These are phyloP conservation scores for Fomitopsis pinicola DNA, from an alignment of 1,284 basidiomycete species.

Conservation along the genomic window DNA sequence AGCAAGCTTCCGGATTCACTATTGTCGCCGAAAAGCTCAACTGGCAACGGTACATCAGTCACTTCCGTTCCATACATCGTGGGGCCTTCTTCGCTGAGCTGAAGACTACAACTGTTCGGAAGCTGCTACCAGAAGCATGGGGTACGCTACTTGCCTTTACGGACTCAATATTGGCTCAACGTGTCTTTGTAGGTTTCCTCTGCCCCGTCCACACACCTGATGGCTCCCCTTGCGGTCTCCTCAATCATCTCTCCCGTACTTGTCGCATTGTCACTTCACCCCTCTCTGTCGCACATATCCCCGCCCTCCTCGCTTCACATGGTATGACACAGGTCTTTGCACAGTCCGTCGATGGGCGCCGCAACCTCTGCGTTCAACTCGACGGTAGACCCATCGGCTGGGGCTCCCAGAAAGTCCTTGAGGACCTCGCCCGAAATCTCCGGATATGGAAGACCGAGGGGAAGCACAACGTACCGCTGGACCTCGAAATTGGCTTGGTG, in stretches of 20 bases:
- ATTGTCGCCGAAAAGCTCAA: constrained; percentile 99
- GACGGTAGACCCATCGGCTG: constrained; percentile 97
- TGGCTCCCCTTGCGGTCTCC: constrained; percentile 94
- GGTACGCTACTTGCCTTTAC: constrained; percentile 43
- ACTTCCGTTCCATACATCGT: constrained; percentile 98
- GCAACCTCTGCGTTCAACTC: constrained; percentile 87
- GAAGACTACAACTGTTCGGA: constrained; percentile 97
- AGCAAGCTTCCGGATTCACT: constrained; percentile 96
- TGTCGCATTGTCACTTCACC: constrained; percentile 88
- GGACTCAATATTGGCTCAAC: constrained; percentile 6
- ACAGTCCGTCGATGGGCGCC: constrained; percentile 73
- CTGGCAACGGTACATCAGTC: constrained; percentile 97
- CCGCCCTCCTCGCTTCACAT: constrained; percentile 78
- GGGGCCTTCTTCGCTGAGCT: constrained; percentile 99
- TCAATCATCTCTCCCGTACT: constrained; percentile 95
- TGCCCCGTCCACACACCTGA: constrained; percentile 99
- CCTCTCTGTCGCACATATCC: constrained; percentile 76
- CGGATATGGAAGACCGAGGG: constrained; percentile 97
- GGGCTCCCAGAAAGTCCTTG: constrained; percentile 75
- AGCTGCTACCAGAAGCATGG: constrained; percentile 97
- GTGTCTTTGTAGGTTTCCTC: constrained; percentile 69
- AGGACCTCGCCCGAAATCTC: constrained; percentile 79
- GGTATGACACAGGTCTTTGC: constrained; percentile 95
- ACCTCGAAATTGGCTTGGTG: constrained; percentile 94
- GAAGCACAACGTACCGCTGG: constrained; percentile 79